Base-by-base conservation (phyloP, 768 basidiomycete species). In the Panellus pusillus region DNA sequence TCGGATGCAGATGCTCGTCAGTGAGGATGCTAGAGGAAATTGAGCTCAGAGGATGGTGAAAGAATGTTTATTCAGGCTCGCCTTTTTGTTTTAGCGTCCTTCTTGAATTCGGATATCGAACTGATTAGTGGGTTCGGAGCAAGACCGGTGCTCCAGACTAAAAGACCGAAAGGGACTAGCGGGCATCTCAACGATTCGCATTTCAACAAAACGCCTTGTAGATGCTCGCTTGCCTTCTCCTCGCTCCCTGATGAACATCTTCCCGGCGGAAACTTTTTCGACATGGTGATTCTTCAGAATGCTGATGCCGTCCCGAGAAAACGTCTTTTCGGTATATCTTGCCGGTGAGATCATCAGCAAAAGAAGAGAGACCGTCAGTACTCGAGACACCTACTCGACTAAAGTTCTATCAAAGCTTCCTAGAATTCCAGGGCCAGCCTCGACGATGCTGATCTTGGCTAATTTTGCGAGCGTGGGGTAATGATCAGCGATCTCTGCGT, bases 121-220 rank as follows among this genome's bases (percentile, higher is more conserved):
- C 78, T 69, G 47, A 93, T 79, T 24, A 94, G 72, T 7, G 93
- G 91, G 65, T 93, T 94, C 4, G 90, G 83, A 6, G 89, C 79
- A 3, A 94, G 74, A 2, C 92, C 93, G 2, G 93, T 94, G 55
- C 85, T 87, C 92, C 92, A 94, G 14, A 94, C 90, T 11, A 91
- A 78, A 18, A 94, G 72, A 20, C 93, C 91, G 66, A 87, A 90
- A 6, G 82, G 84, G 35, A 91, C 91, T 91, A 54, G 12, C 55
- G 36, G n/a, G 29, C 27, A 13, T 44, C 38, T 47, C 35, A 47
- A 54, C 13, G 57, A 42, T 54, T 8, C 41, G 36, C 36, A 17
- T 14, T 17, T 44, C 47, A 19, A 44, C 12, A 40, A 60, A 38
- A 41, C 46, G 24, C 28, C 39, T 35, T 15, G 58, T 50, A 57